phyloP scores from a whole-genome alignment of 306 rosid genomes.

The Malus domestica region DNA sequence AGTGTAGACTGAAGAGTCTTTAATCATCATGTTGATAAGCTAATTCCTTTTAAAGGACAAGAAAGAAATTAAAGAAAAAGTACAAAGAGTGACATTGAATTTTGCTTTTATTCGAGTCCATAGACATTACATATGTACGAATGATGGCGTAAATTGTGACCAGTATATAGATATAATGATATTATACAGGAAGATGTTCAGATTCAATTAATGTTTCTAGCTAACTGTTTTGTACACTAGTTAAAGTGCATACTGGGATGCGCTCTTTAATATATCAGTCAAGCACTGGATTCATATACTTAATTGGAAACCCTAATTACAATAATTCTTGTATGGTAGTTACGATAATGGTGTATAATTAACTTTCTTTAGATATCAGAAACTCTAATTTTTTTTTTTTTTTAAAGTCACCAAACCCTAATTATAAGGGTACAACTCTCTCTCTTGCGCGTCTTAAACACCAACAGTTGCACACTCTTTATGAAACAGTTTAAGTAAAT shows the following conservation, averaged over 20 bases:
- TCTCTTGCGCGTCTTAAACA: not conserved
- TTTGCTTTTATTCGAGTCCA: slow-evolving; percentile 24
- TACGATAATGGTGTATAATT: not conserved
- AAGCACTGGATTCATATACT: not conserved
- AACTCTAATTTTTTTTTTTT: not conserved
- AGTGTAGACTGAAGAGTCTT: slow-evolving; percentile 47
- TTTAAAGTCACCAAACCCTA: not conserved
- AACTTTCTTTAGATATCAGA: not conserved
- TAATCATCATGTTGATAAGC: slow-evolving; percentile 48
- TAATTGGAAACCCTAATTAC: not conserved
- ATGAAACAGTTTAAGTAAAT: not conserved
- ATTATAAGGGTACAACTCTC: not conserved
- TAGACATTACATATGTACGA: not conserved
- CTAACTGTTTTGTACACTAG: not conserved
- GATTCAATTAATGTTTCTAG: not conserved
- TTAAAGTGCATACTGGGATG: not conserved
- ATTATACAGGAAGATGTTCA: not conserved
- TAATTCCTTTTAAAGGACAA: slow-evolving; percentile 22
- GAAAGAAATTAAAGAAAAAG: slow-evolving; percentile 26
- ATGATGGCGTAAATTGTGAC: not conserved
- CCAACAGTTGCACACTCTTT: too few species aligned
- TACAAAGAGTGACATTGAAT: slow-evolving; percentile 20
- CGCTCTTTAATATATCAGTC: not conserved
- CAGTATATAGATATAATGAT: not conserved
- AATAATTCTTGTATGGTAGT: not conserved